These are phyloP conservation scores for Zygnema cylindricum DNA, from an alignment of 139 green algal genomes.

Conservation along the genomic window DNA sequence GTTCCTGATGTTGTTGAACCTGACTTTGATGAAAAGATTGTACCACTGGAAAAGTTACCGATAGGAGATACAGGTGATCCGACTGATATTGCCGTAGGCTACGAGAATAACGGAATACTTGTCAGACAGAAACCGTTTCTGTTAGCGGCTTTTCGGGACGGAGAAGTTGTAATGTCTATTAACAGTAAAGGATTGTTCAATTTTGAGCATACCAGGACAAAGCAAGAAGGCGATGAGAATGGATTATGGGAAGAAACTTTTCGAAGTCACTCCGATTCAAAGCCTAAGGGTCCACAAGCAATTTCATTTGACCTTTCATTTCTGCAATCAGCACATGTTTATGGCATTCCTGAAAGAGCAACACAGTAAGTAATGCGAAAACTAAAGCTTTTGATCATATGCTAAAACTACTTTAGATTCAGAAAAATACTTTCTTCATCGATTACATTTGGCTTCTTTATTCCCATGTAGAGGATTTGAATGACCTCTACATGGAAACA, in stretches of 20 bases:
- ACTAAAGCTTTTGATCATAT: too few species aligned
- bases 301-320: constrained; percentile 92
- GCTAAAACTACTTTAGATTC: too few species aligned
- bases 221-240: constrained; percentile 75
- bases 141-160: constrained; percentile 67
- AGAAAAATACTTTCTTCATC: too few species aligned
- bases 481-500: too few species aligned
- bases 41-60: background rate
- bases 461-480: too few species aligned
- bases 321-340: constrained; percentile 80
- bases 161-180: constrained; percentile 68
- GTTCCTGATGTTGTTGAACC: constrained; percentile 78
- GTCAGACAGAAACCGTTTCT: constrained; percentile 75
- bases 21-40: constrained; percentile 43
- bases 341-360: constrained; percentile 93
- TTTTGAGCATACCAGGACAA: constrained; percentile 83
- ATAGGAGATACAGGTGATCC: background rate
- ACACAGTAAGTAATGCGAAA: constrained; percentile 64
- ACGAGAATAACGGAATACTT: constrained; percentile 6
- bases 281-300: constrained; percentile 82
- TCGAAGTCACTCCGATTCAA: constrained; percentile 73
- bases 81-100: constrained; percentile 15
- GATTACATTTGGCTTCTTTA: too few species aligned
- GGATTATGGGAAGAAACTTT: constrained; percentile 94
- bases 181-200: constrained; percentile 84